phyloP scores from a whole-genome alignment of 2,329 filamentous ascomycete species.

The Macroventuria anomochaeta region DNA sequence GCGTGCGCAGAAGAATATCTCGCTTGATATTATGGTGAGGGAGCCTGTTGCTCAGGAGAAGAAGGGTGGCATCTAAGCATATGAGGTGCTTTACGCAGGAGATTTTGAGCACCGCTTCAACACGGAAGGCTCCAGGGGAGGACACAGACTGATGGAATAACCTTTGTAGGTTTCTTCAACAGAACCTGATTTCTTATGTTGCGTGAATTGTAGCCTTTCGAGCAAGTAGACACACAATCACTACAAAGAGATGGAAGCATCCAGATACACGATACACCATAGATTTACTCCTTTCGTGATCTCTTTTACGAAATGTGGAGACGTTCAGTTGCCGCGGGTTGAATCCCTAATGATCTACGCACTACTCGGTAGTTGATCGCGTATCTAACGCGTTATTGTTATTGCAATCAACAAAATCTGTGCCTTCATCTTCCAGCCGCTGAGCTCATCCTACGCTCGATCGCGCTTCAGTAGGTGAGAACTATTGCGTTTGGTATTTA shows the following conservation, averaged over 20 bases:
- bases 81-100: neutral
- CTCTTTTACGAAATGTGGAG: slow-evolving; percentile 2
- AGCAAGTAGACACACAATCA: neutral
- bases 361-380: neutral
- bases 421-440: neutral
- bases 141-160: neutral
- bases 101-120: slow-evolving; percentile 32
- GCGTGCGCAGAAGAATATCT: slow-evolving; percentile 64
- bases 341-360: neutral
- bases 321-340: slow-evolving; percentile 1
- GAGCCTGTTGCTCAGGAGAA: slow-evolving; percentile 60
- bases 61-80: slow-evolving; percentile 22
- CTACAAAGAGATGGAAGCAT: neutral
- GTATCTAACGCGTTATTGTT: neutral
- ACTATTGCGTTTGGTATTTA: neutral
- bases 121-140: slow-evolving; percentile 20
- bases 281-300: neutral
- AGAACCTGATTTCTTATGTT: slow-evolving; percentile 16
- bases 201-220: neutral
- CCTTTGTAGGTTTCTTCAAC: slow-evolving; percentile 30
- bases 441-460: neutral
- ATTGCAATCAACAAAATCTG: slow-evolving; percentile 1
- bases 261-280: neutral
- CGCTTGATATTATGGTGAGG: slow-evolving; percentile 81
- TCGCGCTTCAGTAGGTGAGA: neutral